These are phyloP conservation scores for Eucalyptus globulus DNA, from an alignment of 345 rosid genomes.

Conservation along the genomic window DNA sequence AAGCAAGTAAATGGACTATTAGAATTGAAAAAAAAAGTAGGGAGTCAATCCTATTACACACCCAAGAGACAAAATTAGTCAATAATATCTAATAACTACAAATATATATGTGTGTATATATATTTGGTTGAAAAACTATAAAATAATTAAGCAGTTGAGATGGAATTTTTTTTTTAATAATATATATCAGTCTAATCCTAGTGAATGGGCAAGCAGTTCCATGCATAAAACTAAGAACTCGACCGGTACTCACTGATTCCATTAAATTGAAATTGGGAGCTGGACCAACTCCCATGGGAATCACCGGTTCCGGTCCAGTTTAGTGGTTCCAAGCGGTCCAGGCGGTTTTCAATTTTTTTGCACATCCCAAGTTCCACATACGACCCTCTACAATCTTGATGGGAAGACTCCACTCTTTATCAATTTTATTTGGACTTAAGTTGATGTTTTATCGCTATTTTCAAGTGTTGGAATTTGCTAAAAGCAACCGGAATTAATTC, in stretches of 20 bases:
- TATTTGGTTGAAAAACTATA: no score
- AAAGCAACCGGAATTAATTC: neutral
- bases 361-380: no score
- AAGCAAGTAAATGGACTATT: no score
- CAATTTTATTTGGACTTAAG: neutral
- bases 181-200: fast-evolving
- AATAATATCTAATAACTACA: no score
- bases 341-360: fast-evolving
- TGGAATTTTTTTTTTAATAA: no score
- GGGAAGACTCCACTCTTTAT: neutral
- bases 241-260: fast-evolving
- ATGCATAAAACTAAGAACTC: fast-evolving
- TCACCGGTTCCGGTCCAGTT: fast-evolving
- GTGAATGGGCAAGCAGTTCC: fast-evolving
- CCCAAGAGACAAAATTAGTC: no score
- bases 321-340: fast-evolving
- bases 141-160: no score
- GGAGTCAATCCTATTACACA: no score
- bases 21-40: no score
- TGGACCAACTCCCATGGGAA: no score
- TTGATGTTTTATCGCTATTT: neutral
- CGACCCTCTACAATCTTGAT: neutral
- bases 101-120: fast-evolving
- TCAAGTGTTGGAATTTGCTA: neutral
- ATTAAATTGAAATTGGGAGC: no score